Base-by-base conservation (phyloP, 305 asterid species). In the Rubia balearica region DNA sequence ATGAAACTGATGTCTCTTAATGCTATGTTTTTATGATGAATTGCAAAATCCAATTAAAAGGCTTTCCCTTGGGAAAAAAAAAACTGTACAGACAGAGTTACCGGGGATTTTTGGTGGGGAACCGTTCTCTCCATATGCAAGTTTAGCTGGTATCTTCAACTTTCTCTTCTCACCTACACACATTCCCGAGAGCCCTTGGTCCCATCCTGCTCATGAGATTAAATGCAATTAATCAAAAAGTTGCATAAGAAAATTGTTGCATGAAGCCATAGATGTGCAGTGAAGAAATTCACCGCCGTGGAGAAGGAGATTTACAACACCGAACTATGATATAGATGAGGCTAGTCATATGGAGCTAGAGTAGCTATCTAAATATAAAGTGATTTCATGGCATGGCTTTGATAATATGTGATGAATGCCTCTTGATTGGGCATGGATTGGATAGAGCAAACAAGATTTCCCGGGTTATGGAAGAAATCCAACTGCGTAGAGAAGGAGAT, bases 21-120 rank as follows among this genome's bases (percentile, higher is more conserved):
- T 2, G 21, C 2, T n/a, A 61, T 60, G 41, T n/a, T 42, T 38
- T 48, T n/a, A 51, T 33, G 67, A 53, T 38, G 43, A 59, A 63
- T 38, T 53, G 65, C 73, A 24, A 48, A 8, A 42, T 12, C 17
- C 67, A 62, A 43, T 63, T 3, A 59, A 65, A 48, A 66, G 67
- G 59, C 13, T 33, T 33, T 11, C 41, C 6, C 53, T 51, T 55
- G 57, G 46, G 16, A 17, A 59, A 63, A n/a, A 8, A 24, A 24
- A 24, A 0, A n/a, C 27, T 64, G 53, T 17, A 56, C 27, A 16
- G 59, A 67, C 22, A 61, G 69, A 41, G 73, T 75, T 83, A 94
- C 99, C 99, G 78, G 99, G 99, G 80, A 94, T 94, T 67, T 83
- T 85, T 56, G 99, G 99, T 27, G 99, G 99, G 69, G 96, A 80